phyloP scores from a whole-genome alignment of 495 filamentous ascomycete genomes.

The Jackrogersella minutella region DNA sequence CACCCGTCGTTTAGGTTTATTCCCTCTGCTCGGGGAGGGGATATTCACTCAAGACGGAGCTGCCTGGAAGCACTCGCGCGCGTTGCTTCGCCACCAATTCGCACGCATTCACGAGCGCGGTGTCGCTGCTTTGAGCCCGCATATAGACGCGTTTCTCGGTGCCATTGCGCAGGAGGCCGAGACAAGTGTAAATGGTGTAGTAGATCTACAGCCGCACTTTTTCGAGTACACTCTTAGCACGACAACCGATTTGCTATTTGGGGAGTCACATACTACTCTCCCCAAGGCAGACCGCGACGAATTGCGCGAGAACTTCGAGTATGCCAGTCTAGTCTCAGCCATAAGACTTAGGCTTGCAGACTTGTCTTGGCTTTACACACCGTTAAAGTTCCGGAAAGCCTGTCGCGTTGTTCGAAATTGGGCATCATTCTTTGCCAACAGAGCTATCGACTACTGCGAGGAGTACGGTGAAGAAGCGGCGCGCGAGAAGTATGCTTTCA shows the following conservation, averaged over 20 bases:
- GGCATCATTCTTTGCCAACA: slow-evolving; percentile 43
- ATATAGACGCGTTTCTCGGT: slow-evolving; percentile 52
- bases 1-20: slow-evolving; percentile 44
- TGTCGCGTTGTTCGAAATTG: slow-evolving; percentile 45
- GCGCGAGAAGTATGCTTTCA: slow-evolving; percentile 48
- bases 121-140: slow-evolving; percentile 33
- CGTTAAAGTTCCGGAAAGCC: slow-evolving; percentile 52
- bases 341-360: slow-evolving; percentile 57
- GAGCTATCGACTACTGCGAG: slow-evolving; percentile 40
- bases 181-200: slow-evolving; percentile 5
- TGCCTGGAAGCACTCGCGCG: slow-evolving; percentile 62
- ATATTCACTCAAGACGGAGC: slow-evolving; percentile 65
- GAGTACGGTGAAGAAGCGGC: slow-evolving; percentile 31
- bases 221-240: slow-evolving; percentile 59
- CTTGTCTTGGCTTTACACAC: slow-evolving; percentile 57
- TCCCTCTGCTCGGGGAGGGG: slow-evolving; percentile 58
- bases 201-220: slow-evolving; percentile 61
- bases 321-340: slow-evolving; percentile 36
- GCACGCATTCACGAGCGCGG: slow-evolving; percentile 39
- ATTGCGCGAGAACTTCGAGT: slow-evolving; percentile 41
- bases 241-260: slow-evolving; percentile 57
- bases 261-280: slow-evolving; percentile 48
- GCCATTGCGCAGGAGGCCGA: slow-evolving; percentile 39
- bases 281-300: slow-evolving; percentile 32
- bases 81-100: slow-evolving; percentile 65